Conservation (phyloP, 495 filamentous ascomycete genomes). For the Penicillium canariense region DNA sequence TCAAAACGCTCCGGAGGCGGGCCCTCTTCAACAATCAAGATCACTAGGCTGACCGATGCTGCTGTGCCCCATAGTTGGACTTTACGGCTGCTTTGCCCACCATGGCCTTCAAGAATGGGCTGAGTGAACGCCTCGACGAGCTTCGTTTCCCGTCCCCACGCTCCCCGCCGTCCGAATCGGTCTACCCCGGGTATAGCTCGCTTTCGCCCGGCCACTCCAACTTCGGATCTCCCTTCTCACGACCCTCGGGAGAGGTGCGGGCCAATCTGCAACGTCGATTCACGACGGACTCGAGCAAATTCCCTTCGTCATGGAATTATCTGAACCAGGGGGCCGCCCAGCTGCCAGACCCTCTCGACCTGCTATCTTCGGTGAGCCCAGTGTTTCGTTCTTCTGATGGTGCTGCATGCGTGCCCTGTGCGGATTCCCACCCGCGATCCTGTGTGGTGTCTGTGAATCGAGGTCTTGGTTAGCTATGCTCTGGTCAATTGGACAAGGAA, state of each 20-base stretch:
- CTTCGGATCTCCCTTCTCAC: slow-evolving; percentile 53
- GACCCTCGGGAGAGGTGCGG: slow-evolving; percentile 59
- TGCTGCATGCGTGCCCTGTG: slow-evolving; percentile 1
- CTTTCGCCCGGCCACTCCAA: slow-evolving; percentile 64
- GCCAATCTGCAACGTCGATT: slow-evolving; percentile 83
- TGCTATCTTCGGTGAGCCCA: slow-evolving; percentile 51
- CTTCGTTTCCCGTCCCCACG: slow-evolving; percentile 75
- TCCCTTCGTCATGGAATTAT: slow-evolving; percentile 71
- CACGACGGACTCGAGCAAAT: slow-evolving; percentile 85
- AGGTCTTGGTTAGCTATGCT: no score
- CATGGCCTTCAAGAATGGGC: slow-evolving; percentile 66
- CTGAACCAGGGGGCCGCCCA: slow-evolving; percentile 60
- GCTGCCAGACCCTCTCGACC: slow-evolving; percentile 56
- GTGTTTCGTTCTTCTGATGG: no score
- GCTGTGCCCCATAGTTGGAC: slow-evolving; percentile 35
- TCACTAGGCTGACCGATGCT: slow-evolving; percentile 12
- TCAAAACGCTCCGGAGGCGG: background rate
- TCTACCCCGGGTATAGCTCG: slow-evolving; percentile 67
- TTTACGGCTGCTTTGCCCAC: slow-evolving; percentile 29
- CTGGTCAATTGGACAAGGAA: no score
- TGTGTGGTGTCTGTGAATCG: no score
- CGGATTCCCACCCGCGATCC: background rate
- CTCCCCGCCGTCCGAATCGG: slow-evolving; percentile 66
- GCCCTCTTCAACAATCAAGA: background rate
- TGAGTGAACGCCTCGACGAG: slow-evolving; percentile 68